phyloP scores from a whole-genome alignment of 176 grass and related monocot genomes.

The Triticum urartu region DNA sequence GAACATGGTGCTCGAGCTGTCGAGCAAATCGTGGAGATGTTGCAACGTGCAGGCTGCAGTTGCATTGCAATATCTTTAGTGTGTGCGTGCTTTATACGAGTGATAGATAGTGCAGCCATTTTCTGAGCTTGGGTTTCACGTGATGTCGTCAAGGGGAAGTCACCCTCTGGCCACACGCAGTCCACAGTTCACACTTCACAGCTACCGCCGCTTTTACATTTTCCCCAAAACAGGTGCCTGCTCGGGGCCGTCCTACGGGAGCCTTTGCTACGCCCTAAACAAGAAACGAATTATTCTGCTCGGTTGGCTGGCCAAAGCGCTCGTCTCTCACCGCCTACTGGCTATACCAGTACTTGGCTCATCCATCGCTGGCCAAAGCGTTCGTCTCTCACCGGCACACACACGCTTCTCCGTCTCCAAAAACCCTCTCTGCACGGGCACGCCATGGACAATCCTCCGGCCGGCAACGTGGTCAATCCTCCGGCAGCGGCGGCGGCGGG shows the following conservation, averaged over 20 bases:
- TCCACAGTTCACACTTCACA: background rate
- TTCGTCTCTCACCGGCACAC: background rate
- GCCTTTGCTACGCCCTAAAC: background rate
- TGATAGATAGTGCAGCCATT: background rate
- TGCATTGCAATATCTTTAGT: background rate
- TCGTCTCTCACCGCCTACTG: background rate
- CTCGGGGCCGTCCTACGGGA: background rate
- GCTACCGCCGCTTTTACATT: background rate
- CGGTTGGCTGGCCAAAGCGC: background rate
- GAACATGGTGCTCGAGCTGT: too few species aligned
- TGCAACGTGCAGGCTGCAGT: background rate
- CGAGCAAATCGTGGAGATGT: too few species aligned
- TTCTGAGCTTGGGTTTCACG: background rate
- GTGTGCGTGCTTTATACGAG: background rate
- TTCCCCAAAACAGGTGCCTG: background rate
- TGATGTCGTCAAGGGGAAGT: background rate
- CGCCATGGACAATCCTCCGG: background rate
- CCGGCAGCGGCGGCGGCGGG: background rate
- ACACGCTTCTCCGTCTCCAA: background rate
- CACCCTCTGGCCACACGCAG: background rate
- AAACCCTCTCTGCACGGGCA: background rate
- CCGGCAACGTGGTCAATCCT: background rate
- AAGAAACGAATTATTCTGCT: background rate
- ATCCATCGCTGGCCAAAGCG: background rate
- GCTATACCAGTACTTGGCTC: background rate